Evolutionary conservation across 164 flowering plant species (phyloP).

Genomic region (Platanus orientalis): DNA sequence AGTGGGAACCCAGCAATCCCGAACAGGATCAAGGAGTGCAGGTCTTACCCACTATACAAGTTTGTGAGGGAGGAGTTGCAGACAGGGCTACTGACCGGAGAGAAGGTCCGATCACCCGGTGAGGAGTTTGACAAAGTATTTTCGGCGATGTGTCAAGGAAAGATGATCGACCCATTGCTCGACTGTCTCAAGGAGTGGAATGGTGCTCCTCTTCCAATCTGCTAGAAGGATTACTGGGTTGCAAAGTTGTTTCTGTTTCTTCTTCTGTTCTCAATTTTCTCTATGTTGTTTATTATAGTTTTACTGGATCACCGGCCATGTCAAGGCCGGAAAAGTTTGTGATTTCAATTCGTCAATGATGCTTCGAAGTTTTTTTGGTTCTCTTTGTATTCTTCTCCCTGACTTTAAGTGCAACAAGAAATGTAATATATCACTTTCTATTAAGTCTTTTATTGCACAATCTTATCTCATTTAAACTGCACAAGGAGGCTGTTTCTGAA

Average conservation of each 20-base stretch:
- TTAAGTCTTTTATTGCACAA: no score
- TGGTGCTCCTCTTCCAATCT: slow-evolving; percentile 18
- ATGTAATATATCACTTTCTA: background rate
- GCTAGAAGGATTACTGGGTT: background rate
- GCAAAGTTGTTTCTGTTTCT: background rate
- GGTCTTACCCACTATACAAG: slow-evolving; percentile 40
- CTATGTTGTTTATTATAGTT: no score
- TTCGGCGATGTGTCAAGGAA: slow-evolving; percentile 34
- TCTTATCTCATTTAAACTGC: no score
- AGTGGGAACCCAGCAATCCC: slow-evolving; percentile 22
- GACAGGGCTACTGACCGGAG: slow-evolving; percentile 32
- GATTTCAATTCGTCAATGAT: background rate
- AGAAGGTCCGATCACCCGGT: slow-evolving; percentile 30
- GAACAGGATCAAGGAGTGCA: slow-evolving; percentile 41
- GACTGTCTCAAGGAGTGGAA: slow-evolving; percentile 41
- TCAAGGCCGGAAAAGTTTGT: background rate
- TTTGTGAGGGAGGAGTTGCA: slow-evolving; percentile 33
- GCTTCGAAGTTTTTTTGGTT: background rate
- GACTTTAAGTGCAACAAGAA: background rate
- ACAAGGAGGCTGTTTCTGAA: no score
- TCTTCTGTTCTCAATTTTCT: no score
- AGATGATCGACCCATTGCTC: slow-evolving; percentile 38
- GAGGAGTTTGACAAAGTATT: slow-evolving; percentile 45
- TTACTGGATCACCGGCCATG: no score
- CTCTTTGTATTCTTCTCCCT: background rate